Evolutionary conservation across 208 protist genomes (phyloP).

Genomic region (Trypanosoma mega): DNA sequence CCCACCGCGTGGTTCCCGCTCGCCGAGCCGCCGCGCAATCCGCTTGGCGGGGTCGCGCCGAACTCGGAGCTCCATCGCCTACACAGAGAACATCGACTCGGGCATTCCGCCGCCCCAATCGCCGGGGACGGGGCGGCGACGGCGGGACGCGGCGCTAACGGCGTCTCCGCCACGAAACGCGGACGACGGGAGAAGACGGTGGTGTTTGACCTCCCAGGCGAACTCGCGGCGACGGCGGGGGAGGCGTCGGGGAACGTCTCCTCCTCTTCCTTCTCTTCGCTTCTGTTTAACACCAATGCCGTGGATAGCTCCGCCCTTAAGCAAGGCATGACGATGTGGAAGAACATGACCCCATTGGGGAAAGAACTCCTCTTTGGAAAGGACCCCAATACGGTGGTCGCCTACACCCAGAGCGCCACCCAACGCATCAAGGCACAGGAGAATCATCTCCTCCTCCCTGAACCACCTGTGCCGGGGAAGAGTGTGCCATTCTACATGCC

Average conservation of each 20-base stretch:
- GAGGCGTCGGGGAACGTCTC: constrained; percentile 7
- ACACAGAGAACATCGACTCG: constrained; percentile 63
- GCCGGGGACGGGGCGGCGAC: too few relatives aligned
- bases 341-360: constrained; percentile 74
- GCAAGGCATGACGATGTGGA: constrained; percentile 54
- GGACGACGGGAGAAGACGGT: constrained; percentile 57
- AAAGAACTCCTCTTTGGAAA: constrained; percentile 73
- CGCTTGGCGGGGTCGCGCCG: constrained; percentile 22
- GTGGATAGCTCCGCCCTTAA: constrained; percentile 47
- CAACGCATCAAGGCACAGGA: constrained; percentile 69
- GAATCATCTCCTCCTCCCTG: constrained; percentile 49
- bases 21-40: constrained; percentile 32
- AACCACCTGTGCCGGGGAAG: constrained; percentile 49
- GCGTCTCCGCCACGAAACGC: constrained; percentile 33
- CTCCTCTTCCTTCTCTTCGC: background rate
- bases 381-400: constrained; percentile 46
- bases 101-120: background rate
- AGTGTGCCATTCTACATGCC: constrained; percentile 69
- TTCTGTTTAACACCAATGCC: constrained; percentile 9
- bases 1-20: constrained; percentile 73
- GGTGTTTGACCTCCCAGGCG: constrained; percentile 55
- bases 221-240: constrained; percentile 8
- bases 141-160: too few relatives aligned
- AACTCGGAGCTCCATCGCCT: constrained; percentile 56
- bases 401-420: constrained; percentile 62